Evolutionary conservation across 495 filamentous ascomycete species (phyloP), one percentile per base, ranked within the genome.

Genomic region (Immersiella caudata): DNA sequence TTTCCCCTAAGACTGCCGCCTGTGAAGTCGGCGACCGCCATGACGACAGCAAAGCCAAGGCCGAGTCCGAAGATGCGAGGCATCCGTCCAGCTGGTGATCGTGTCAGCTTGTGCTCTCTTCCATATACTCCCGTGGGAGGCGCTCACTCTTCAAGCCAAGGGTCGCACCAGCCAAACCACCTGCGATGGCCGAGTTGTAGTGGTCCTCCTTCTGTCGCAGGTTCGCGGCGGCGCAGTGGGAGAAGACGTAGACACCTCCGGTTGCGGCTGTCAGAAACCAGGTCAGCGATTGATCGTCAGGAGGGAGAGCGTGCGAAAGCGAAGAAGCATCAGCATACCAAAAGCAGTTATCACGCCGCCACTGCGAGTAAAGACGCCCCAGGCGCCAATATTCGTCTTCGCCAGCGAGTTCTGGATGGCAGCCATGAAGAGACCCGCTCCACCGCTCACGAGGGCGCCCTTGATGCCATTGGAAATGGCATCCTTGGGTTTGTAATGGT

Each of bases 381-480:
- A 86, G 22, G 86, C 84, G 55, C 92, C 90, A 61, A 95, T 83
- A 76, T 96, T 96, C 70, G 85, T 85, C 79, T 87, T 92, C 20
- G 87, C 82, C 63, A 97, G 85, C 33, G 93, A 90, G 79, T 96
- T 97, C 81, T 93, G 92, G 60, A 94, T 82, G 29, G 91, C 91
- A 6, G 94, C 89, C 61, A 89, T 73, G 74, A 91, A 81, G 51
- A 90, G 77, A 69, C 95, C 96, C 52, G 85, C 85, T 54, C 81
- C 79, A 75, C 89, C 91, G 61, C 86, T 87, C 66, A 92, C 75
- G 67, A 87, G 67, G 46, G 86, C 88, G 61, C 88, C 85, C 71
- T 86, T 87, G 74, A 92, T 76, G 27, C 89, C 84, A 49, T 83
- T 81, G 60, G 80, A 76, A 67, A 98, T 79, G 67, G 94, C 89